Conservation (phyloP, 805 yeast species). For the Deakozyma indianensis region DNA sequence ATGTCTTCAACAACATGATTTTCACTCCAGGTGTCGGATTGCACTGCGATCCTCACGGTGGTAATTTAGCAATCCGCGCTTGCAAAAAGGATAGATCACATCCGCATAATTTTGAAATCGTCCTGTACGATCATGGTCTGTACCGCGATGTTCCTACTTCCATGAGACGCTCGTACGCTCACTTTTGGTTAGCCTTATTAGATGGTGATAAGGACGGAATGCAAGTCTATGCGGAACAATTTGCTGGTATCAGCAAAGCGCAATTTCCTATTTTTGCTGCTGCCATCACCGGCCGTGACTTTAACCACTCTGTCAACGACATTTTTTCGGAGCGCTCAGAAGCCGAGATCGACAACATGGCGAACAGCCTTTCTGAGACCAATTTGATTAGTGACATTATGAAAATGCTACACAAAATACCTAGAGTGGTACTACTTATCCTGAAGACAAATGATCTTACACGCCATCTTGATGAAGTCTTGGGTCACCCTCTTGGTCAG, state of each 20-base stretch:
- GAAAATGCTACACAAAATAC: constrained; percentile 64
- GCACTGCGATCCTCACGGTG: constrained; percentile 98
- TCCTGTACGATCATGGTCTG: constrained; percentile 88
- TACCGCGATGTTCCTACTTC: constrained; percentile 71
- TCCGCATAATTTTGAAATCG: constrained; percentile 73
- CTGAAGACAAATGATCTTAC: constrained; percentile 91
- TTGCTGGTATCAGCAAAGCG: constrained; percentile 65
- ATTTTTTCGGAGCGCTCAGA: constrained; percentile 38
- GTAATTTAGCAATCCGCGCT: constrained; percentile 72
- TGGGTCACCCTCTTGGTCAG: constrained; percentile 72
- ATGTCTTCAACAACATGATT: constrained; percentile 87
- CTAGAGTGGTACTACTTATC: constrained; percentile 71
- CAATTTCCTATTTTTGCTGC: constrained; percentile 80
- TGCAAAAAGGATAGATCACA: constrained; percentile 16
- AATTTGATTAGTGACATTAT: constrained; percentile 62
- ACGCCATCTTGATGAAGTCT: constrained; percentile 70
- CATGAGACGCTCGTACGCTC: constrained; percentile 71
- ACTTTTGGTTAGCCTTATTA: constrained; percentile 81
- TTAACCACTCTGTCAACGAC: constrained; percentile 54
- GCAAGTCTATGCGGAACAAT: constrained; percentile 57
- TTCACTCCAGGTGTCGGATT: constrained; percentile 83
- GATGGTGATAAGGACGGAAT: constrained; percentile 53
- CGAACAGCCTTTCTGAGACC: constrained; percentile 41
- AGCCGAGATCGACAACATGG: constrained; percentile 57
- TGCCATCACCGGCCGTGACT: constrained; percentile 90